Evolutionary conservation across 345 rosid species (phyloP).

Genomic region (Melaleuca alternifolia): DNA sequence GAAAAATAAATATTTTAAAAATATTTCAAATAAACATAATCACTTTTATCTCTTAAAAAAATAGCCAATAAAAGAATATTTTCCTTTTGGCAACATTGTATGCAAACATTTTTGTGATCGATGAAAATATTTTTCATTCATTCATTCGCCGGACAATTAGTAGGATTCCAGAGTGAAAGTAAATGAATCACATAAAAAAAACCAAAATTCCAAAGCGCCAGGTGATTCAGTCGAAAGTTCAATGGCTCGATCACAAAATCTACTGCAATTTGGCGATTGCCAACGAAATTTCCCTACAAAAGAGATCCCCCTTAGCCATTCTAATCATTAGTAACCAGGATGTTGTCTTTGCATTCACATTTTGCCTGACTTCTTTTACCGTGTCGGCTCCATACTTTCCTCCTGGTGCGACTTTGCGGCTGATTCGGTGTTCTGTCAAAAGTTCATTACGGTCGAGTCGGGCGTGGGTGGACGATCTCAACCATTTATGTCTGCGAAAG

Average conservation of each 20-base stretch:
- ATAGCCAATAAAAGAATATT: too few relatives aligned
- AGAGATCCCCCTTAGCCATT: neutral
- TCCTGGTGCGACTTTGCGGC: neutral
- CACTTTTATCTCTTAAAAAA: too few relatives aligned
- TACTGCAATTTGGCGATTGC: neutral
- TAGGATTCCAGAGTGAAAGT: neutral
- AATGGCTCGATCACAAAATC: neutral
- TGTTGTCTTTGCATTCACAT: neutral
- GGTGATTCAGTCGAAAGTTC: neutral
- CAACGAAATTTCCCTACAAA: neutral
- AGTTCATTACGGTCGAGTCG: neutral
- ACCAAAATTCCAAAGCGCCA: accelerated
- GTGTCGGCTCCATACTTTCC: neutral
- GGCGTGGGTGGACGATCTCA: neutral
- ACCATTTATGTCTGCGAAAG: too few relatives aligned
- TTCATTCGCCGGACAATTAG: too few relatives aligned
- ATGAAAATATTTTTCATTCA: too few relatives aligned
- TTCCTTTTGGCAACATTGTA: too few relatives aligned
- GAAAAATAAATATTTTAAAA: too few relatives aligned
- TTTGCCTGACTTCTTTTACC: neutral
- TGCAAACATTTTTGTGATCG: too few relatives aligned
- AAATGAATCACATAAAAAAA: neutral
- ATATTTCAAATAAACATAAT: too few relatives aligned
- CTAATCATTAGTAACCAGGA: neutral
- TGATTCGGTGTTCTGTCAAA: neutral